Percentiles rank a stretch among this genome's conserved stretches.
Evolutionary conservation across 805 yeast genomes (phyloP).

Genomic region (Wickerhamiella qilinensis): DNA sequence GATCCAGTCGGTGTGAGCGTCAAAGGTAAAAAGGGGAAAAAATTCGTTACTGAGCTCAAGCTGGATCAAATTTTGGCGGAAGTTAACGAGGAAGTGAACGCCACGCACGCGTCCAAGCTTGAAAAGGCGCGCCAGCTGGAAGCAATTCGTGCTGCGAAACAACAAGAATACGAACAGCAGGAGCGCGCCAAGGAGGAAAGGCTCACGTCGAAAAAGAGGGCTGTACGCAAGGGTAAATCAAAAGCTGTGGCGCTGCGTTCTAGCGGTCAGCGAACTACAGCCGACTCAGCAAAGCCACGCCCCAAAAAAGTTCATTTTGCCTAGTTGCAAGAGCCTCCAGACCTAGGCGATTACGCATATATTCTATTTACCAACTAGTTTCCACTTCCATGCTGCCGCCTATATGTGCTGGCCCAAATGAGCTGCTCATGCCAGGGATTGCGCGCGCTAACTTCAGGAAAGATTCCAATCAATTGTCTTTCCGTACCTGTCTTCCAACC

Average conservation of each 20-base stretch:
- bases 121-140: conserved; percentile 83
- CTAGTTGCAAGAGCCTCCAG: no score
- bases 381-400: no score
- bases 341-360: no score
- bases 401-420: no score
- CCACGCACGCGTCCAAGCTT: conserved; percentile 67
- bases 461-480: conserved; percentile 54
- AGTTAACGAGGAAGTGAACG: conserved; percentile 70
- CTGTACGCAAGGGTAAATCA: conserved; percentile 32
- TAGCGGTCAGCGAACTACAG: no score
- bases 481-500: conserved; percentile 39
- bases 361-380: no score
- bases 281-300: no score
- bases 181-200: conserved; percentile 54
- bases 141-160: conserved; percentile 72
- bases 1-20: conserved; percentile 66
- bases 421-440: no score
- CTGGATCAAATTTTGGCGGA: conserved; percentile 58
- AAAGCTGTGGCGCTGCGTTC: no score
- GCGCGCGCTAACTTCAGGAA: no score
- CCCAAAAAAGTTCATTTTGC: no score
- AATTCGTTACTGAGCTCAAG: conserved; percentile 44
- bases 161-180: conserved; percentile 72
- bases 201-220: conserved; percentile 61
- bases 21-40: conserved; percentile 69